These are phyloP conservation scores for Neofusicoccum sp. DNA, from an alignment of 2,329 filamentous ascomycete genomes.

Conservation along the genomic window DNA sequence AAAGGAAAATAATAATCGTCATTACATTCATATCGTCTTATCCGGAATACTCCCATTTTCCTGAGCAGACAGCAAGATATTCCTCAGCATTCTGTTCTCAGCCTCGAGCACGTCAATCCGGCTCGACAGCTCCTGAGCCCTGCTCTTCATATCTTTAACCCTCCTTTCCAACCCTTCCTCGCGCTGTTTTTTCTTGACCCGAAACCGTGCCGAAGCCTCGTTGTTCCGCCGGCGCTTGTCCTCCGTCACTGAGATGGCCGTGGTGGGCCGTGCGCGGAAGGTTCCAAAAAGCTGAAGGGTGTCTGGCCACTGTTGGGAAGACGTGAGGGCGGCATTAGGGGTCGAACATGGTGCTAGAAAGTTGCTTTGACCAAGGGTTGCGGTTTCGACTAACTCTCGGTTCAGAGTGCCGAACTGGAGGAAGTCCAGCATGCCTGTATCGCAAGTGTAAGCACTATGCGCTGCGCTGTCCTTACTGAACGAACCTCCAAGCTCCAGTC, in stretches of 20 bases:
- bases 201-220: conserved; percentile 40
- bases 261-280: background rate
- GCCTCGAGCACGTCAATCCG: conserved; percentile 40
- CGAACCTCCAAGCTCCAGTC: too few relatives aligned
- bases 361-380: too few relatives aligned
- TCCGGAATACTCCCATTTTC: too few relatives aligned
- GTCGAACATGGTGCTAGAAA: too few relatives aligned
- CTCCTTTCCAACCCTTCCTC: conserved; percentile 40
- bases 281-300: background rate
- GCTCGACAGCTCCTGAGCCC: conserved; percentile 33
- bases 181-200: conserved; percentile 45
- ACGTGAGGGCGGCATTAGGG: too few relatives aligned
- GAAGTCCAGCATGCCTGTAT: background rate
- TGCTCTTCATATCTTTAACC: conserved; percentile 39
- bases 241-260: conserved; percentile 21
- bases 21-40: too few relatives aligned
- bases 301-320: background rate
- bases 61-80: too few relatives aligned
- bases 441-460: too few relatives aligned
- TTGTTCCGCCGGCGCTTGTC: conserved; percentile 45
- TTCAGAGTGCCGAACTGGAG: too few relatives aligned
- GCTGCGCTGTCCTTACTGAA: too few relatives aligned
- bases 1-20: too few relatives aligned
- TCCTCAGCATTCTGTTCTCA: conserved; percentile 41
- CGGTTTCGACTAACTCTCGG: too few relatives aligned